Conservation (phyloP, 345 rosid species). For the Eutrema heterophyllum region DNA sequence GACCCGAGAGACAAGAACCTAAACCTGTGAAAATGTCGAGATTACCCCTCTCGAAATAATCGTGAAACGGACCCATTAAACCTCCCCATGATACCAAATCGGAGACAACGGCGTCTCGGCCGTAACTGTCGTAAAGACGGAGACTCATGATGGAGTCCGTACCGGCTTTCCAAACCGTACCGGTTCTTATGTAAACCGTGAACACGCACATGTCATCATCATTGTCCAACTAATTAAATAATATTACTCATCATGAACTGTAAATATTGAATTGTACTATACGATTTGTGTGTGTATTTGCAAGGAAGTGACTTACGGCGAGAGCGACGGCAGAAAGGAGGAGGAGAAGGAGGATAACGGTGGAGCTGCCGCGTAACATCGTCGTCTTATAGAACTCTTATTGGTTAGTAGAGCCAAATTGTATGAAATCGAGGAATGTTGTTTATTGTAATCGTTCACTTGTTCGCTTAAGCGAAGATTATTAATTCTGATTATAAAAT, state of each 20-base stretch:
- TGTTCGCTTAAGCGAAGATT: constrained; percentile 1
- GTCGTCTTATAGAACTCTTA: neutral
- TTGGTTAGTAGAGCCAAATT: neutral
- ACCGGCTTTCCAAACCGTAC: constrained; percentile 76
- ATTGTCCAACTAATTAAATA: constrained; percentile 7
- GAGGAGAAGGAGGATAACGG: constrained; percentile 17
- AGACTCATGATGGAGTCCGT: constrained; percentile 68
- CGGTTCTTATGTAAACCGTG: constrained; percentile 67
- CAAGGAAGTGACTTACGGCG: constrained; percentile 16
- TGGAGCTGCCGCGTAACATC: constrained; percentile 24
- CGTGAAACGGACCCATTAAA: constrained; percentile 56
- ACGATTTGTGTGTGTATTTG: neutral
- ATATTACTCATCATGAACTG: neutral
- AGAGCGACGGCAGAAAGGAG: constrained; percentile 16
- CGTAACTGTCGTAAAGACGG: constrained; percentile 45
- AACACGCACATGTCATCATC: constrained; percentile 52
- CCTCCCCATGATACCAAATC: constrained; percentile 81
- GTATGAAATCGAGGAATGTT: neutral
- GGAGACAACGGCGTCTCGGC: constrained; percentile 32
- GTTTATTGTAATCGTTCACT: constrained; percentile 15
- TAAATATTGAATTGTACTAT: neutral
- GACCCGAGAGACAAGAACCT: constrained; percentile 46
- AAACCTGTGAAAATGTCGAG: constrained; percentile 80
- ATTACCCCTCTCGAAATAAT: constrained; percentile 89
- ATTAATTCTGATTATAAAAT: neutral